Base-by-base conservation (phyloP, 768 basidiomycete genomes). In the Mycena venus region DNA sequence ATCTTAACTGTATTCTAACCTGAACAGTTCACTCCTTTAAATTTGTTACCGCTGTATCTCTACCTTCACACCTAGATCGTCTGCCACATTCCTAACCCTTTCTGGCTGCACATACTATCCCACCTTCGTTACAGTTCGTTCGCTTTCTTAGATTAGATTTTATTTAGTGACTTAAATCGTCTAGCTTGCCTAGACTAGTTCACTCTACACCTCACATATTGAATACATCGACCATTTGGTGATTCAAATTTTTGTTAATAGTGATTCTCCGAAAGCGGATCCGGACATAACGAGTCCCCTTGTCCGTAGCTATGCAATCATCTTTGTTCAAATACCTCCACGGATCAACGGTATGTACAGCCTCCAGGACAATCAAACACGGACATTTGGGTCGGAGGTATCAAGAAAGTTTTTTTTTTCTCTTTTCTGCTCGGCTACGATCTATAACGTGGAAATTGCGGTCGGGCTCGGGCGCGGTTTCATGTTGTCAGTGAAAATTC, bases 111-210 rank as follows among this genome's bases (percentile, higher is more conserved):
- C 55, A 63, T 69, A 74, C 55, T 74, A 74, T 15, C 72, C 49
- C 72, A 74, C 72, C 36, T 74, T 74, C 72, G 51, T 74, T 74
- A 36, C 10, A 12, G 34, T 1, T 51, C 19, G 21, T 42, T 44
- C 58, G 19, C 40, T 60, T 70, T 51, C 49, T n/a, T 66, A 65
- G 73, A 74, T 19, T 74, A 66, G 40, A 74, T 62, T 60, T 63
- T 74, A 70, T 69, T 74, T 65, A 69, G 62, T 70, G 47, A 70
- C 49, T 73, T 68, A 73, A 56, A 56, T 60, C 44, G 63, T 64
- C 49, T 56, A 19, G 21, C 53, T 62, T 60, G 31, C 15, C 60
- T 44, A 51, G 36, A 56, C 42, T 47, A 47, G 64, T 73, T 64
- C 68, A 69, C 56, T 53, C 44, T 65, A 66, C 42, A 23, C 21